Percentiles rank a stretch among this genome's conserved stretches.
phyloP scores from a whole-genome alignment of 2,329 filamentous ascomycete genomes.

The Penicillium crustosum region DNA sequence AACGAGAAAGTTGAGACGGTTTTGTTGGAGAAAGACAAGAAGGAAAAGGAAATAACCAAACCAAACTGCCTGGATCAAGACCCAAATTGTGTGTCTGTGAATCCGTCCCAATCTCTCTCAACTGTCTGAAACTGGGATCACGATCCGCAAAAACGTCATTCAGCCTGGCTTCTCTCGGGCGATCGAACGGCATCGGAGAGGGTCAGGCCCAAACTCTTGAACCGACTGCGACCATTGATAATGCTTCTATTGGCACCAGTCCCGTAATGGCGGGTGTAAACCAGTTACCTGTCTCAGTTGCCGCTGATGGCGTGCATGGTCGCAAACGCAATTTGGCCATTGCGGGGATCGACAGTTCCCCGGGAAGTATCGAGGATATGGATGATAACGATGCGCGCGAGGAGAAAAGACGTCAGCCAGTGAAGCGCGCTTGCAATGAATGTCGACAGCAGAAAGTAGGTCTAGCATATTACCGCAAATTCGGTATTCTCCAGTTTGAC shows the following conservation, averaged over 20 bases:
- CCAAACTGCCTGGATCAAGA: background rate
- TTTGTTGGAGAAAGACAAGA: background rate
- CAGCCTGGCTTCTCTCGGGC: constrained; percentile 40
- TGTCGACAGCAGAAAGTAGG: constrained; percentile 68
- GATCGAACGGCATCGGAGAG: constrained; percentile 39
- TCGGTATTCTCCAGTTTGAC: background rate
- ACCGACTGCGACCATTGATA: constrained; percentile 29
- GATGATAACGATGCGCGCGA: constrained; percentile 47
- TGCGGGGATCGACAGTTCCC: constrained; percentile 49
- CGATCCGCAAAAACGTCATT: constrained; percentile 22
- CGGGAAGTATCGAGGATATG: constrained; percentile 47
- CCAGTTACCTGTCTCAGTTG: constrained; percentile 31
- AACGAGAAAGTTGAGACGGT: constrained; percentile 3
- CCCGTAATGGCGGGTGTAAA: constrained; percentile 40
- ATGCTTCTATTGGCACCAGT: constrained; percentile 38
- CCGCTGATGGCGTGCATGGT: constrained; percentile 33
- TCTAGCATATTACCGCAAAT: background rate
- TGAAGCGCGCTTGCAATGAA: constrained; percentile 67
- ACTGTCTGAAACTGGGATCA: constrained; percentile 16
- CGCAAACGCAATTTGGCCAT: constrained; percentile 47
- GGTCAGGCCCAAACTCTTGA: constrained; percentile 32
- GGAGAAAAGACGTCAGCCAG: constrained; percentile 47
- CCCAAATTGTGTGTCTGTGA: background rate
- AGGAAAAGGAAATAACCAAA: background rate
- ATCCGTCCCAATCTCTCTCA: constrained; percentile 5